Conservation (phyloP, 2,329 filamentous ascomycete species). For the Sporothrix globosa region DNA sequence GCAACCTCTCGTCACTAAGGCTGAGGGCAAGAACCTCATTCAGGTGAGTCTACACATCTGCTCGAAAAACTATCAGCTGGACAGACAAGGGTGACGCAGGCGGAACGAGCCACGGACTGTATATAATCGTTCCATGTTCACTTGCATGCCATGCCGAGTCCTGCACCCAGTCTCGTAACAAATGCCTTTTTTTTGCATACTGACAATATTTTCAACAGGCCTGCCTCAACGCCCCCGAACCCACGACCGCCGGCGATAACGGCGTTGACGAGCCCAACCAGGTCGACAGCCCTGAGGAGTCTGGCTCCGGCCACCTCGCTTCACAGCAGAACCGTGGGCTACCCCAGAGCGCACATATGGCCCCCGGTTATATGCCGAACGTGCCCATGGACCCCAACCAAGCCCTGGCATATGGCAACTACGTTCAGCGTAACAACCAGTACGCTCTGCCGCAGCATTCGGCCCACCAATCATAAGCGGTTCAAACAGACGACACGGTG, state of each 20-base stretch:
- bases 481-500: neutral
- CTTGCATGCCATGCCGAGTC: neutral
- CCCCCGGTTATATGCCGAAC: constrained; percentile 62
- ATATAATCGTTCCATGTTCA: neutral
- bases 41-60: constrained; percentile 66
- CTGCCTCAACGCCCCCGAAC: constrained; percentile 94
- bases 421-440: constrained; percentile 73
- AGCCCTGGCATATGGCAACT: constrained; percentile 81
- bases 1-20: constrained; percentile 95
- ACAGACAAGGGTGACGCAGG: neutral
- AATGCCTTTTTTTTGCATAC: constrained; percentile 32
- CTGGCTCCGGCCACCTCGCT: constrained; percentile 73
- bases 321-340: constrained; percentile 66
- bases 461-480: constrained; percentile 70
- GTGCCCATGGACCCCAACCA: constrained; percentile 76
- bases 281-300: constrained; percentile 90
- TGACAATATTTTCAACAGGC: constrained; percentile 62
- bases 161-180: neutral
- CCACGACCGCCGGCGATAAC: constrained; percentile 77
- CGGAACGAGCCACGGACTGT: neutral
- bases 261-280: constrained; percentile 75
- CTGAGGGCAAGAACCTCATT: constrained; percentile 98
- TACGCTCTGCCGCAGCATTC: constrained; percentile 84
- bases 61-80: neutral
- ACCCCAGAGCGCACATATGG: constrained; percentile 66